Evolutionary conservation across 2,329 filamentous ascomycete genomes (phyloP).

Genomic region (Colletotrichum godetiae): DNA sequence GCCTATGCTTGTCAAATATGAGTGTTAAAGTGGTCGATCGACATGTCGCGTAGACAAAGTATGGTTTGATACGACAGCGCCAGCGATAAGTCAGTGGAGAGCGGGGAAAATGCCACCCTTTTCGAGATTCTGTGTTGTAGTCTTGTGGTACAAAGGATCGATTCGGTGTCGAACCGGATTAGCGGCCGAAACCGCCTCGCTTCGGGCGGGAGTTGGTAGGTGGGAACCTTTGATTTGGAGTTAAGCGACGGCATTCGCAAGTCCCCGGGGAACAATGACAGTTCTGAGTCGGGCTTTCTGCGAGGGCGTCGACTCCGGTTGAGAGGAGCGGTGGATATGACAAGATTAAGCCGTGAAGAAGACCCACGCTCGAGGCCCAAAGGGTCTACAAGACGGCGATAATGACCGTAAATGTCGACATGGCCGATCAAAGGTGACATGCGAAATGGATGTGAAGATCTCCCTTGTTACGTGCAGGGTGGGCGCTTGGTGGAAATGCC

Average conservation of each 20-base stretch:
- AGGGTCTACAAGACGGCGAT: constrained; percentile 14
- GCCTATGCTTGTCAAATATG: constrained; percentile 22
- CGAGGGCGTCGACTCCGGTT: constrained; percentile 2
- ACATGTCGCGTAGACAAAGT: constrained; percentile 20
- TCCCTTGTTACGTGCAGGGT: constrained; percentile 14
- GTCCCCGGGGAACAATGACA: background rate
- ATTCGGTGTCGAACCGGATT: background rate
- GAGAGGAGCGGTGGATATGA: constrained; percentile 18
- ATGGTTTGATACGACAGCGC: background rate
- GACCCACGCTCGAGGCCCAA: constrained; percentile 13
- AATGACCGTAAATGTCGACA: constrained; percentile 25
- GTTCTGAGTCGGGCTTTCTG: background rate
- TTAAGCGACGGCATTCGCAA: constrained; percentile 26
- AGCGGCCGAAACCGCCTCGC: background rate
- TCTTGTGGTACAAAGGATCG: background rate
- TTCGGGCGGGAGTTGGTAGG: constrained; percentile 21
- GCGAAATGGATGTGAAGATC: constrained; percentile 4
- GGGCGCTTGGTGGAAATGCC: background rate
- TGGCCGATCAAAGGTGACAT: constrained; percentile 2
- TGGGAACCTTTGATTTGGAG: background rate
- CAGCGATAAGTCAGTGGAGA: constrained; percentile 12
- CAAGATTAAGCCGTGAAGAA: constrained; percentile 18
- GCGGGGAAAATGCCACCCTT: constrained; percentile 16
- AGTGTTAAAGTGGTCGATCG: constrained; percentile 8
- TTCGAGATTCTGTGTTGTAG: background rate